A percentile compares a stretch with the other conserved stretches of the same genome.
These are phyloP conservation scores for Aspergillus tanneri DNA, from an alignment of 2,329 filamentous ascomycete species.

Conservation along the genomic window DNA sequence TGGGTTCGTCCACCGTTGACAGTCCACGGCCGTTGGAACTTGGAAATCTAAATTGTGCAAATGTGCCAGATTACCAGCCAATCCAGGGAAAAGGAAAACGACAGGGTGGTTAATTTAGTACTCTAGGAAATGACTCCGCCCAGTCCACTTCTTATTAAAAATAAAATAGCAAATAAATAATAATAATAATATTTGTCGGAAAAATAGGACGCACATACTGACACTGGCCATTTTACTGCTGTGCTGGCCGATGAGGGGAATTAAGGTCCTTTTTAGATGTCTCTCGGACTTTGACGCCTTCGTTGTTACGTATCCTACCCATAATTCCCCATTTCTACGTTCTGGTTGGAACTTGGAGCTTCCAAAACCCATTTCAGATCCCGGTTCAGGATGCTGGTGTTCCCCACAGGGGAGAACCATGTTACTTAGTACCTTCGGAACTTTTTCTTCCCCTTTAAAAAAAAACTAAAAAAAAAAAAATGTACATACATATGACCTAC, in stretches of 20 bases:
- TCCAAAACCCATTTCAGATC: slow-evolving; percentile 13
- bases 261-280: slow-evolving; percentile 7
- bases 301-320: slow-evolving; percentile 20
- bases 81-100: no score
- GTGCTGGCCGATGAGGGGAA: neutral
- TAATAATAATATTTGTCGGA: no score
- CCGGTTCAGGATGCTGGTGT: slow-evolving; percentile 14
- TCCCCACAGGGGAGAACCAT: slow-evolving; percentile 25
- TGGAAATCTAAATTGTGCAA: slow-evolving; percentile 19
- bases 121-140: no score
- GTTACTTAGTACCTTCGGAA: slow-evolving; percentile 11
- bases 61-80: slow-evolving; percentile 15
- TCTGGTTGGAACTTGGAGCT: slow-evolving; percentile 14
- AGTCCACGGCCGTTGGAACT: slow-evolving; percentile 24
- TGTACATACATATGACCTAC: neutral
- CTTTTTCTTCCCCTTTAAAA: neutral
- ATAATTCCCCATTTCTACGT: slow-evolving; percentile 17
- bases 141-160: no score
- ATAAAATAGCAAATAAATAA: no score
- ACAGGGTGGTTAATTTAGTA: no score
- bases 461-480: neutral
- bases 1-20: slow-evolving; percentile 27
- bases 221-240: neutral
- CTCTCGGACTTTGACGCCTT: slow-evolving; percentile 20
- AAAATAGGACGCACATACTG: no score